phyloP scores from a whole-genome alignment of 441 rosid genomes.

The Eugenia klotzschiana region DNA sequence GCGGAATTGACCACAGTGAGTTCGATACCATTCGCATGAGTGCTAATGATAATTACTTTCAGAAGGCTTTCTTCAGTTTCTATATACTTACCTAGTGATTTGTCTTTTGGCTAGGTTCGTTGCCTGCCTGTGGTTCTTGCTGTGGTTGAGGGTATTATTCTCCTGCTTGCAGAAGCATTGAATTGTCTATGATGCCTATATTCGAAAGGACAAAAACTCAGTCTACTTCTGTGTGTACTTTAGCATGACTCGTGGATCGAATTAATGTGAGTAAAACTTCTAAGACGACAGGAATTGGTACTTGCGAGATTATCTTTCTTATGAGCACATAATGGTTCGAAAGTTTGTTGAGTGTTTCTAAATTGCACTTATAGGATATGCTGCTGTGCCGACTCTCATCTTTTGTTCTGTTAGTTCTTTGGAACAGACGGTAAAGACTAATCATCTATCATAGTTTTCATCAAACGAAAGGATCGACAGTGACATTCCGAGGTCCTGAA shows the following conservation, averaged over 20 bases:
- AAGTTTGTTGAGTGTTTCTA: not conserved
- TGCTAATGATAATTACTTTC: not conserved
- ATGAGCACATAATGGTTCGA: not conserved
- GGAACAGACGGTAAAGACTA: not conserved
- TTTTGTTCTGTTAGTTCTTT: not conserved
- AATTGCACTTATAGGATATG: not conserved
- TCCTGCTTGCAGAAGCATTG: not conserved
- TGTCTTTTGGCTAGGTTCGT: conserved; percentile 35
- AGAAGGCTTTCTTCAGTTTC: not conserved
- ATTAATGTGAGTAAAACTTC: not conserved
- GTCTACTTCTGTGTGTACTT: not conserved
- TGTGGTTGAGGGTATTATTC: conserved; percentile 10
- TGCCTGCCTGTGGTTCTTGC: conserved; percentile 95
- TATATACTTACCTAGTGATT: not conserved
- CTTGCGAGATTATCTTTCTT: not conserved
- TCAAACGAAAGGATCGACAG: not conserved
- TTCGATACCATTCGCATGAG: not conserved
- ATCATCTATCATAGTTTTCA: not conserved
- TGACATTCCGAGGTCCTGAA: not conserved
- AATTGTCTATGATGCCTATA: not conserved
- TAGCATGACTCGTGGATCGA: not conserved
- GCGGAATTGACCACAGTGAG: conserved; percentile 81
- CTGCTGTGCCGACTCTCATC: not conserved
- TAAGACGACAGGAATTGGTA: not conserved
- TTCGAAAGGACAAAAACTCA: not conserved